Evolutionary conservation across 1,284 basidiomycete genomes (phyloP).

Genomic region (Apiotrichum veenhuisii): DNA sequence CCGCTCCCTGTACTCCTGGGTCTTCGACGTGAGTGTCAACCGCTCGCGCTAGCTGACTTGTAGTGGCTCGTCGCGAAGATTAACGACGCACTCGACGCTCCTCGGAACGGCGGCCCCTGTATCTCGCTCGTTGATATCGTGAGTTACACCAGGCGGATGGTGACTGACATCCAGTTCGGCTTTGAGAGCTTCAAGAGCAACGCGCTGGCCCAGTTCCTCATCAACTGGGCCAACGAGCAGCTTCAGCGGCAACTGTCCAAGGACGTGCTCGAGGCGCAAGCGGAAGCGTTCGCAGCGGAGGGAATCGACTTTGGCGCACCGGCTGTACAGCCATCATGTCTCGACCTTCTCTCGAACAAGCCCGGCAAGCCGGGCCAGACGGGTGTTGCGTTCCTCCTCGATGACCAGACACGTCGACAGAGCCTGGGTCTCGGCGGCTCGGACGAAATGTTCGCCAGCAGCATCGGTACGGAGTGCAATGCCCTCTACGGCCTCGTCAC

Average conservation of each 20-base stretch:
- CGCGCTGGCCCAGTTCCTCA: slow-evolving; percentile 20
- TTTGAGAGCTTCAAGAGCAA: slow-evolving; percentile 19
- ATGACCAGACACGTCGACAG: slow-evolving; percentile 20
- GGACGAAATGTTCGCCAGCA: slow-evolving; percentile 14
- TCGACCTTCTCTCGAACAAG: slow-evolving; percentile 11
- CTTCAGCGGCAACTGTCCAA: slow-evolving; percentile 17
- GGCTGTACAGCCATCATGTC: slow-evolving; percentile 10
- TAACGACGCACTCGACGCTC: slow-evolving; percentile 15
- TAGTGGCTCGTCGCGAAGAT: slow-evolving; percentile 18
- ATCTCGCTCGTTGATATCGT: slow-evolving; percentile 18
- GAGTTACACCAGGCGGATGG: neutral
- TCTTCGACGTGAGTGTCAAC: slow-evolving; percentile 6
- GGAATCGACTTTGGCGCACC: slow-evolving; percentile 15
- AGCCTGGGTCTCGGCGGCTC: slow-evolving; percentile 16
- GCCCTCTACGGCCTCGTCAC: slow-evolving; percentile 13
- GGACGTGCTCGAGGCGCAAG: slow-evolving; percentile 18
- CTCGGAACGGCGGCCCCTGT: slow-evolving; percentile 7
- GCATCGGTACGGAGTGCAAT: slow-evolving; percentile 14
- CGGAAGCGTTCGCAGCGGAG: slow-evolving; percentile 17
- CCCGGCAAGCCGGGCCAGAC: slow-evolving; percentile 12
- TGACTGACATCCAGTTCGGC: slow-evolving; percentile 9
- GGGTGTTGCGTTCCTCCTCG: slow-evolving; percentile 18
- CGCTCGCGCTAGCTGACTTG: neutral
- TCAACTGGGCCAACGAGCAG: slow-evolving; percentile 26
- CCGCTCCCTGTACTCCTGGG: slow-evolving; percentile 18